Conservation (phyloP, 176 grass and related monocot species). For the Carex scoparia region DNA sequence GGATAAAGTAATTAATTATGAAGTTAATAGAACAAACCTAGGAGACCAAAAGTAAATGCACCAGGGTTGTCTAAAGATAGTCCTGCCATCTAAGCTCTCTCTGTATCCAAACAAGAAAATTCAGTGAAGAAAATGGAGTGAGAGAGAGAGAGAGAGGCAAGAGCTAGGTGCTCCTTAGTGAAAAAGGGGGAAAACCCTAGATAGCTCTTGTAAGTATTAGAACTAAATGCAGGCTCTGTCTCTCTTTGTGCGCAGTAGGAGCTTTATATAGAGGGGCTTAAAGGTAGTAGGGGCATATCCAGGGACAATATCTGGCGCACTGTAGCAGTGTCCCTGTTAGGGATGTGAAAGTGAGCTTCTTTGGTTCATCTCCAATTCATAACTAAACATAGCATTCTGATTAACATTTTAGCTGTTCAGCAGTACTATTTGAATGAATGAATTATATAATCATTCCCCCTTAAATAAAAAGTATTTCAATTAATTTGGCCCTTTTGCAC, state of each 20-base stretch:
- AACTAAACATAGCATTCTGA: background rate
- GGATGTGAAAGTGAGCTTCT: conserved; percentile 1
- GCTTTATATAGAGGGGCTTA: conserved; percentile 29
- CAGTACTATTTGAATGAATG: conserved; percentile 2
- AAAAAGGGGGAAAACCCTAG: conserved; percentile 2
- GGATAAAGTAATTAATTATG: background rate
- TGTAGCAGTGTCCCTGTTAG: background rate
- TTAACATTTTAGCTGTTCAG: conserved; percentile 24
- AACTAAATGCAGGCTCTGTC: conserved; percentile 1
- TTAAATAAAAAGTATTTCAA: no score
- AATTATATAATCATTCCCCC: background rate
- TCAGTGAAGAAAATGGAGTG: conserved; percentile 5
- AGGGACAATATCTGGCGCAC: conserved; percentile 11
- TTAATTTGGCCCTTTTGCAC: background rate
- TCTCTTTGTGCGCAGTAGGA: background rate
- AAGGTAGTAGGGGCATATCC: background rate
- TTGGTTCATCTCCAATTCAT: background rate
- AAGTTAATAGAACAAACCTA: conserved; percentile 39
- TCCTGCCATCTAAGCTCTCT: conserved; percentile 14
- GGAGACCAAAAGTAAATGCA: conserved; percentile 63
- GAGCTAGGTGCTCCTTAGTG: conserved; percentile 20
- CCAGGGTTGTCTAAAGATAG: conserved; percentile 58
- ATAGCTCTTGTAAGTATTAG: background rate
- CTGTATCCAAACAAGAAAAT: conserved; percentile 22
- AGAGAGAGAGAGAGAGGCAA: conserved; percentile 5